A percentile compares a stretch with the other conserved stretches of the same genome.
Conservation (phyloP, 148 eudicot species). For the Chenopodium berlandieri region DNA sequence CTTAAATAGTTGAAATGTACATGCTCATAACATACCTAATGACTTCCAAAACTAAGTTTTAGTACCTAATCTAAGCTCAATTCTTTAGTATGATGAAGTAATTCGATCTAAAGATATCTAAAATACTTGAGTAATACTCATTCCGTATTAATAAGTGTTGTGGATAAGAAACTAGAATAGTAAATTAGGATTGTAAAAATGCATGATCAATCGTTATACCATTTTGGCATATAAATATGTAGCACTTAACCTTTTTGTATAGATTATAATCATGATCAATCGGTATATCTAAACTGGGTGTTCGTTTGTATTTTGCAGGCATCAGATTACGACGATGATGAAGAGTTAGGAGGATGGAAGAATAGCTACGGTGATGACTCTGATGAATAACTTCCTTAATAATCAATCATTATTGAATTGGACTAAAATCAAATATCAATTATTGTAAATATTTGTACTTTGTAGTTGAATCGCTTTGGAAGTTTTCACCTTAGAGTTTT, state of each 20-base stretch:
- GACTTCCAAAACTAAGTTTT: neutral
- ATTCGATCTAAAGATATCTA: too few relatives aligned
- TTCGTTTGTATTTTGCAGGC: neutral
- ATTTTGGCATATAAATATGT: too few relatives aligned
- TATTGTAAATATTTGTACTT: neutral
- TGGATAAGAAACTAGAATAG: too few relatives aligned
- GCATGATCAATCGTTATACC: too few relatives aligned
- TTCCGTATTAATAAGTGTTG: too few relatives aligned
- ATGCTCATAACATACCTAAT: too few relatives aligned
- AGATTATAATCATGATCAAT: neutral
- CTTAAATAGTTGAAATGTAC: neutral
- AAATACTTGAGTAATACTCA: too few relatives aligned
- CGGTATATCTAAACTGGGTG: neutral
- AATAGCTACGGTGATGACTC: conserved; percentile 8
- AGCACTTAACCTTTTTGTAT: too few relatives aligned
- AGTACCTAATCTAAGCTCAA: too few relatives aligned
- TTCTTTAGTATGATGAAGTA: too few relatives aligned
- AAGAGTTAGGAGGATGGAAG: conserved; percentile 36
- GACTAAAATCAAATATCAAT: neutral
- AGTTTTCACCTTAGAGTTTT: neutral
- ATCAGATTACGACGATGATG: neutral
- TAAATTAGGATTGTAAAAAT: too few relatives aligned
- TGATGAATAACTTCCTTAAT: neutral
- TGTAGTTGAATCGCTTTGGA: neutral
- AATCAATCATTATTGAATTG: neutral